Conservation (phyloP, 176 grass and related monocot genomes). For the Avena atlantica region DNA sequence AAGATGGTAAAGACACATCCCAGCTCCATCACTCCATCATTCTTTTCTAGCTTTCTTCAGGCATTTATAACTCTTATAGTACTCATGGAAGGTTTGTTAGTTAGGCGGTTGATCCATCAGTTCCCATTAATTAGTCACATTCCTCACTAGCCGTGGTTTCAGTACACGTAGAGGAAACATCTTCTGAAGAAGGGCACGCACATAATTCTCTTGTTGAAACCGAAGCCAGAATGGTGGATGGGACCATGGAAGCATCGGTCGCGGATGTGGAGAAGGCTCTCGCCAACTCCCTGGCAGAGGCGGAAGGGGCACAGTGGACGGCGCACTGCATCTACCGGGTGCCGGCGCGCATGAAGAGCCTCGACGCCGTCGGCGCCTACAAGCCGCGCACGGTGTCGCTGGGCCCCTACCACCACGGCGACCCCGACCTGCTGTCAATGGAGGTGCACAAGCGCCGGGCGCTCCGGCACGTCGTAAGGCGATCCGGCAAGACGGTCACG, state of each 20-base stretch:
- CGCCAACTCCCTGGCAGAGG: not conserved
- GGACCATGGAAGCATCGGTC: not conserved
- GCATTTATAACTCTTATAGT: not conserved
- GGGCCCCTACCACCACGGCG: slow-evolving; percentile 48
- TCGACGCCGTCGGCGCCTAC: not conserved
- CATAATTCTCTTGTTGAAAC: not conserved
- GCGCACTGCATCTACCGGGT: not conserved
- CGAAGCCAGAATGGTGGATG: not conserved
- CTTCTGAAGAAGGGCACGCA: not conserved
- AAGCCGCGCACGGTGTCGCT: not conserved
- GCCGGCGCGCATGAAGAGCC: not conserved
- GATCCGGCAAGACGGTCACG: not conserved
- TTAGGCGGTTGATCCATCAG: not conserved
- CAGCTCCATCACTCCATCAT: not conserved
- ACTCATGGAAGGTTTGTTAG: too few species aligned
- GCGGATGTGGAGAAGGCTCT: not conserved
- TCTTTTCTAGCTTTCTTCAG: not conserved
- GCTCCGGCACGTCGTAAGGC: slow-evolving; percentile 42
- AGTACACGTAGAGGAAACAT: not conserved
- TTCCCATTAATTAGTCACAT: not conserved
- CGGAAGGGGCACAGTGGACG: not conserved
- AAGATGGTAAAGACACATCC: not conserved
- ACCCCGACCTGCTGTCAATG: slow-evolving; percentile 29
- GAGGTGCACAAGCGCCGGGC: slow-evolving; percentile 59
- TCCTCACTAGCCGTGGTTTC: not conserved